Evolutionary conservation across 352 stramenopile genomes (phyloP).

Genomic region (Aphanomyces astaci): DNA sequence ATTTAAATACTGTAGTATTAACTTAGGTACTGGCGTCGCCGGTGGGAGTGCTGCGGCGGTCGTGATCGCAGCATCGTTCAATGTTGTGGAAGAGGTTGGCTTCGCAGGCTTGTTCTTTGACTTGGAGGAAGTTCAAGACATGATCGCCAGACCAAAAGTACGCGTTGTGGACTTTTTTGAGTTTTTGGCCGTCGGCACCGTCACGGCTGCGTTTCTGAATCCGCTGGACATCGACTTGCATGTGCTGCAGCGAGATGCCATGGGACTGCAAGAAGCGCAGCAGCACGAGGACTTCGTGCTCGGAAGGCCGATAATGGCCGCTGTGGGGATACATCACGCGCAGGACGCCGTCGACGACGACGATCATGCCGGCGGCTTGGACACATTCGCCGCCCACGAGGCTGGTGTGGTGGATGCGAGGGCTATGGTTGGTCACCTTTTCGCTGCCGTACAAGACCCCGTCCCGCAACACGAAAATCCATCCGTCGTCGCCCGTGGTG

Average conservation of each 20-base stretch:
- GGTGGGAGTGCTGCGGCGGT: neutral
- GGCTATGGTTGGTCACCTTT: conserved; percentile 90
- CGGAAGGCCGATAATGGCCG: conserved; percentile 93
- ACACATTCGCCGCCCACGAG: conserved; percentile 96
- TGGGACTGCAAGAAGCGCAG: conserved; percentile 89
- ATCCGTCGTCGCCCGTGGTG: conserved; percentile 88
- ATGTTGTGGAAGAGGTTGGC: conserved; percentile 70
- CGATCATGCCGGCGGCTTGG: conserved; percentile 94
- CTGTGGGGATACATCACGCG: conserved; percentile 95
- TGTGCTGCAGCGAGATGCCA: conserved; percentile 81
- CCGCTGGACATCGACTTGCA: conserved; percentile 93
- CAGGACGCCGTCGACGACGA: conserved; percentile 86
- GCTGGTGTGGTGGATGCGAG: conserved; percentile 96
- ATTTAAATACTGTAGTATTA: no score
- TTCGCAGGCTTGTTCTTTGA: conserved; percentile 72
- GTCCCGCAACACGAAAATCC: conserved; percentile 96
- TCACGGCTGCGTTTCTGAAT: conserved; percentile 93
- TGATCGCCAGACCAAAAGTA: conserved; percentile 76
- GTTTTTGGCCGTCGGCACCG: conserved; percentile 53
- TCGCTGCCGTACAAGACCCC: conserved; percentile 89
- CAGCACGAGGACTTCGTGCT: conserved; percentile 92
- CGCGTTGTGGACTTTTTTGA: conserved; percentile 78
- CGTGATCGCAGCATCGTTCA: conserved; percentile 30
- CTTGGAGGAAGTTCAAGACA: conserved; percentile 65
- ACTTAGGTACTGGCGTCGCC: neutral